Percentiles rank a stretch among this genome's conserved stretches.
Evolutionary conservation across 306 rosid species (phyloP).

Genomic region (Acmispon strigosus): DNA sequence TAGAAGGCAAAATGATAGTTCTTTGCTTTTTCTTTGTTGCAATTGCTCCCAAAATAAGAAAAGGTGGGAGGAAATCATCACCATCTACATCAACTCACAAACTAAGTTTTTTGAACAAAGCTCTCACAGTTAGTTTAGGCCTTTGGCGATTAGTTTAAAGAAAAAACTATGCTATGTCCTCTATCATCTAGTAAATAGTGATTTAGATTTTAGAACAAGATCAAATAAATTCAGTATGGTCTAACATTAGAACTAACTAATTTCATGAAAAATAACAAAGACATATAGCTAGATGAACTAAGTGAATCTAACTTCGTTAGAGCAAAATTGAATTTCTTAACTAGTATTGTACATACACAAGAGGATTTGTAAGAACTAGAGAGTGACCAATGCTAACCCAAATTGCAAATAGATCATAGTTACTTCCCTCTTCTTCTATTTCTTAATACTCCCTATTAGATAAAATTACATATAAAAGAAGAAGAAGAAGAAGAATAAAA

Average conservation of each 20-base stretch:
- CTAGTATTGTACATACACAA: background rate
- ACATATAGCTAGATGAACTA: background rate
- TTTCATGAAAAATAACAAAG: background rate
- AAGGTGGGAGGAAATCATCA: background rate
- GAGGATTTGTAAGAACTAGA: background rate
- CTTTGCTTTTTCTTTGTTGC: background rate
- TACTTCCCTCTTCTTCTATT: background rate
- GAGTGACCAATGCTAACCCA: background rate
- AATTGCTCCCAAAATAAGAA: constrained; percentile 11
- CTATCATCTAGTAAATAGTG: background rate
- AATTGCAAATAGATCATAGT: constrained; percentile 1
- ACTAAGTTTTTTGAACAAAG: background rate
- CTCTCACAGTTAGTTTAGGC: background rate
- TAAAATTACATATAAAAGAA: background rate
- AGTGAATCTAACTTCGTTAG: background rate
- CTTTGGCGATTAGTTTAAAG: background rate
- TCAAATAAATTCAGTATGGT: background rate
- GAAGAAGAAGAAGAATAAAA: too few relatives aligned
- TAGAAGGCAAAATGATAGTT: constrained; percentile 25
- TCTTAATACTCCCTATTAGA: background rate
- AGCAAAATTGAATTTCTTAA: constrained; percentile 11
- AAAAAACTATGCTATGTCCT: background rate
- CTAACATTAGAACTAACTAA: background rate
- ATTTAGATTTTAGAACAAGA: background rate
- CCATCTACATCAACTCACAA: background rate